Evolutionary conservation across 2,329 filamentous ascomycete species (phyloP).

Genomic region (Sporothrix humicola): DNA sequence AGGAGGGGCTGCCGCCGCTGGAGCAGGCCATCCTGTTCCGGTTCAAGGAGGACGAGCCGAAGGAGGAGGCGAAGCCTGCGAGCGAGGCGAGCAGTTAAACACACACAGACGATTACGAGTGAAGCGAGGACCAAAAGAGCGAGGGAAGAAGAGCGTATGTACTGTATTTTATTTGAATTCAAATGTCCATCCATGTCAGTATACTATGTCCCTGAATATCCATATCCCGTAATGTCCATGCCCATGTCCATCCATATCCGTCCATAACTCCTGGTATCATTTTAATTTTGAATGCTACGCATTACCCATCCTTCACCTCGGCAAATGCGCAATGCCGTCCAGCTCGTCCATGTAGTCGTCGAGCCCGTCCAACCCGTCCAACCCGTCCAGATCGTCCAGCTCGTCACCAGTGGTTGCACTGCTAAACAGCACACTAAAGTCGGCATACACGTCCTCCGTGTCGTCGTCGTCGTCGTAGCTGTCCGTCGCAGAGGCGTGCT

Average conservation of each 20-base stretch:
- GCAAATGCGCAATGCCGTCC: conserved; percentile 59
- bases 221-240: neutral
- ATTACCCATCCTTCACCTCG: conserved; percentile 38
- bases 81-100: neutral
- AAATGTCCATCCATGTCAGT: too few relatives aligned
- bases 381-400: conserved; percentile 36
- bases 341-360: conserved; percentile 63
- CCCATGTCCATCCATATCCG: neutral
- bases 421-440: conserved; percentile 60
- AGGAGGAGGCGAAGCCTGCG: too few relatives aligned
- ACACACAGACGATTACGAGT: neutral
- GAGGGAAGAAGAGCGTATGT: neutral
- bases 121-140: neutral
- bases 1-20: conserved; percentile 29
- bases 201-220: neutral
- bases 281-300: neutral
- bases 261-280: neutral
- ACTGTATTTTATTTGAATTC: neutral
- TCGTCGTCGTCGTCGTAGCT: conserved; percentile 52
- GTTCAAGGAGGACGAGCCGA: conserved; percentile 19
- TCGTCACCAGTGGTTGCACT: conserved; percentile 41
- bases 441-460: conserved; percentile 59
- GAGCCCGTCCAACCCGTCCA: conserved; percentile 46
- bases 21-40: conserved; percentile 32
- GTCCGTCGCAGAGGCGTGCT: conserved; percentile 48